A percentile compares a stretch with the other conserved stretches of the same genome.
Conservation (phyloP, 148 eudicot genomes). For the Nepenthes mirabilis region DNA sequence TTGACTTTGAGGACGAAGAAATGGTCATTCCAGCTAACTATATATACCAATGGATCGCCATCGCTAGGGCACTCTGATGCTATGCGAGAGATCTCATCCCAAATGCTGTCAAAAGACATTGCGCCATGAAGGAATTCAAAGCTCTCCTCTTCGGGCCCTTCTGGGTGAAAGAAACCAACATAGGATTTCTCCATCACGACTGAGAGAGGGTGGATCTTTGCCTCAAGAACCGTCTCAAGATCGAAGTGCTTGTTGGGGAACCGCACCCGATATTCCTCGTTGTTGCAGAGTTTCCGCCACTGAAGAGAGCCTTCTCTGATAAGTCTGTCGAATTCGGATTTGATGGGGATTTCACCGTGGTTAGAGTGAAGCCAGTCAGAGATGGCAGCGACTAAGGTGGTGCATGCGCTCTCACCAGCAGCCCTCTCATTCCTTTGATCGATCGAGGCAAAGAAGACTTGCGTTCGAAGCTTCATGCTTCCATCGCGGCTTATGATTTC, state of each 20-base stretch:
- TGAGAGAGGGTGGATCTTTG: slow-evolving; percentile 33
- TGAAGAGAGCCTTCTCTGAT: slow-evolving; percentile 54
- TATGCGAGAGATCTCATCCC: slow-evolving; percentile 34
- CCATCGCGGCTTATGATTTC: slow-evolving; percentile 58
- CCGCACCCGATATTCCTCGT: slow-evolving; percentile 20
- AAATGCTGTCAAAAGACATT: slow-evolving; percentile 50
- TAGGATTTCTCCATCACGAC: slow-evolving; percentile 38
- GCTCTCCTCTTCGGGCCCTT: slow-evolving; percentile 38
- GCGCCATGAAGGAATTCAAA: slow-evolving; percentile 47
- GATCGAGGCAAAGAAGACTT: slow-evolving; percentile 5
- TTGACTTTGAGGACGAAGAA: slow-evolving; percentile 44
- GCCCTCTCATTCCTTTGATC: slow-evolving; percentile 10
- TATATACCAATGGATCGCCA: slow-evolving; percentile 21
- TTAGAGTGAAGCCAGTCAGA: slow-evolving; percentile 47
- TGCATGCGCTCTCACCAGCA: slow-evolving; percentile 60
- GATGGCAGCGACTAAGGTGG: slow-evolving; percentile 58
- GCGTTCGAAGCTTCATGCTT: slow-evolving; percentile 39
- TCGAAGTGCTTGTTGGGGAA: slow-evolving; percentile 68
- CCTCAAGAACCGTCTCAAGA: slow-evolving; percentile 46
- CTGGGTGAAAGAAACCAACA: slow-evolving; percentile 57
- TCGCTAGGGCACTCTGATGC: background rate
- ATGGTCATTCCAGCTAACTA: slow-evolving; percentile 6
- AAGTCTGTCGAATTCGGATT: slow-evolving; percentile 44
- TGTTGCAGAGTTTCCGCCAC: slow-evolving; percentile 52
- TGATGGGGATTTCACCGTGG: slow-evolving; percentile 31